Conservation (phyloP, 129 eudicot genomes). For the Heracleum sosnowskyi region DNA sequence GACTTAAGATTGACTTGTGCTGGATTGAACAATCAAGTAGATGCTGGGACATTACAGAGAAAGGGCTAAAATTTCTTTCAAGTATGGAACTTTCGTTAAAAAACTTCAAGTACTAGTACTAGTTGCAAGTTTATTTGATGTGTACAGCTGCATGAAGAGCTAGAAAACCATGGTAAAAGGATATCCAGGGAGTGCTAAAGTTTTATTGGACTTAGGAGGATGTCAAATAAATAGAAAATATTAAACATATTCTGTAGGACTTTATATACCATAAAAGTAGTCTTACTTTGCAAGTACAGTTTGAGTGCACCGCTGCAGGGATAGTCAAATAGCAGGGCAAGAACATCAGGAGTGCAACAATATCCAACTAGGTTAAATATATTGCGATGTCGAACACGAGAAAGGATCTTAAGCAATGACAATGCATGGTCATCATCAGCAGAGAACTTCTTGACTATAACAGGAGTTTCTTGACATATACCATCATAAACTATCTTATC, state of each 20-base stretch:
- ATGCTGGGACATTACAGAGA: neutral
- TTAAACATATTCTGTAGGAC: neutral
- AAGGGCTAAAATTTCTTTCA: too few species aligned
- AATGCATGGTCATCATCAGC: conserved; percentile 22
- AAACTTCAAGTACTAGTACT: too few species aligned
- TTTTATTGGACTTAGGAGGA: neutral
- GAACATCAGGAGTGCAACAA: conserved; percentile 20
- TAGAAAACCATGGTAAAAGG: neutral
- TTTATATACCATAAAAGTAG: neutral
- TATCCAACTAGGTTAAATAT: conserved; percentile 37
- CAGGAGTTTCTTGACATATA: conserved; percentile 19
- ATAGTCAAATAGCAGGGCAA: conserved; percentile 30
- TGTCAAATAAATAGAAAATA: neutral
- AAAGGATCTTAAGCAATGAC: conserved; percentile 24
- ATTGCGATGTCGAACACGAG: conserved; percentile 38
- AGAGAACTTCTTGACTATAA: conserved; percentile 20
- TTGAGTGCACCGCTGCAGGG: conserved; percentile 30
- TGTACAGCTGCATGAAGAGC: neutral
- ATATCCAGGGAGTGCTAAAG: neutral
- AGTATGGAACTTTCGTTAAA: too few species aligned
- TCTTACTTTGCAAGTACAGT: conserved; percentile 36
- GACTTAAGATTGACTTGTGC: neutral
- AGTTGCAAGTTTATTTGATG: neutral
- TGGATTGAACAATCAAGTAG: neutral
- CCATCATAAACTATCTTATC: conserved; percentile 18